Percentiles rank a stretch among this genome's conserved stretches.
These are phyloP conservation scores for Trichoderma reesei DNA, from an alignment of 495 filamentous ascomycete genomes.

Conservation along the genomic window DNA sequence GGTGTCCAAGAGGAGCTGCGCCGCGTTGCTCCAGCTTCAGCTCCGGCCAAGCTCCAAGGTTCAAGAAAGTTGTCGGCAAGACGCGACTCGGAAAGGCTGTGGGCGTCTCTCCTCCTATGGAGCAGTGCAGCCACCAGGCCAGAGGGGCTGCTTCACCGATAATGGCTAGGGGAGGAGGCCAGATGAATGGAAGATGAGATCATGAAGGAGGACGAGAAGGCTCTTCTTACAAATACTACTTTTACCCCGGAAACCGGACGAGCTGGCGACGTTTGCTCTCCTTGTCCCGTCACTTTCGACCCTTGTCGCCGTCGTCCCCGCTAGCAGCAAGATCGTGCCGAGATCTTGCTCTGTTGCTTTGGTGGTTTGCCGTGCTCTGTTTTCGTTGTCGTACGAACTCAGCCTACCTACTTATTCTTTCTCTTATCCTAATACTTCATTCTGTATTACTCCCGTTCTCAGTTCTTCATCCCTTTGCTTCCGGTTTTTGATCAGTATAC, in stretches of 20 bases:
- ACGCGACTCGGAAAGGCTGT: neutral
- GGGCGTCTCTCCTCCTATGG: neutral
- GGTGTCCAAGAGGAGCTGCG: neutral
- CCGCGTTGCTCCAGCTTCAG: neutral
- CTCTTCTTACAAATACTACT: no score
- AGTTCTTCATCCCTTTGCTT: neutral
- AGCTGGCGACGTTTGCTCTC: neutral
- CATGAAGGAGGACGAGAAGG: no score
- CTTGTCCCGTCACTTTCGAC: neutral
- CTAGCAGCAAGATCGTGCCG: neutral
- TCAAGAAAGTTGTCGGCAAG: neutral
- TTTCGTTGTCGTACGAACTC: no score
- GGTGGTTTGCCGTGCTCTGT: neutral
- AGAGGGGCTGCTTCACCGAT: neutral
- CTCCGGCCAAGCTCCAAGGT: neutral
- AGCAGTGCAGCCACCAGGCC: neutral
- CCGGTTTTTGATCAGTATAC: no score
- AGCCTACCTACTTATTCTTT: neutral
- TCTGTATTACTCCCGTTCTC: neutral
- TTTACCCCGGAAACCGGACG: no score
- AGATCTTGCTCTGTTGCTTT: neutral
- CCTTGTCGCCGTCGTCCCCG: neutral
- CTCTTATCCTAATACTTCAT: neutral
- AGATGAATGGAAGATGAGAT: neutral
- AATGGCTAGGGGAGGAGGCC: neutral